A percentile compares a stretch with the other conserved stretches of the same genome.
Conservation (phyloP, 2,329 filamentous ascomycete genomes). For the Coniosporium tulheliwenetii region DNA sequence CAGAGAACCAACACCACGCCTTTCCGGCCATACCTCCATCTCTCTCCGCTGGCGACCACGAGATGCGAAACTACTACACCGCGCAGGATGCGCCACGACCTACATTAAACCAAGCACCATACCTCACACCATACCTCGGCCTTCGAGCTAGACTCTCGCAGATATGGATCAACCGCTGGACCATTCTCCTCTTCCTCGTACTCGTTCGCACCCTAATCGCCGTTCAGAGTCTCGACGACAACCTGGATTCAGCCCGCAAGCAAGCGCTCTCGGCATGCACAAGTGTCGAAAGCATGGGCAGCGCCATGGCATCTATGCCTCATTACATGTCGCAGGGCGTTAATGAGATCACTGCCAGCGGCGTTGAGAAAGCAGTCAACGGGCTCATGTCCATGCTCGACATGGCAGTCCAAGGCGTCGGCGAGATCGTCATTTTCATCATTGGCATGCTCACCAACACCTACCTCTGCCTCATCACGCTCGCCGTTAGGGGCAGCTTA, state of each 20-base stretch:
- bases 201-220: constrained; percentile 69
- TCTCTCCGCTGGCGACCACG: constrained; percentile 45
- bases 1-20: constrained; percentile 36
- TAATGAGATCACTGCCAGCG: constrained; percentile 67
- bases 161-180: constrained; percentile 97
- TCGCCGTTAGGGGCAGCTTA: constrained; percentile 65
- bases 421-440: constrained; percentile 78
- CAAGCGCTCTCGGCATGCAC: constrained; percentile 83
- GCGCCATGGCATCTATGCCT: constrained; percentile 94
- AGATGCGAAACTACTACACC: constrained; percentile 45
- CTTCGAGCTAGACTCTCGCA: constrained; percentile 82
- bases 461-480: constrained; percentile 76
- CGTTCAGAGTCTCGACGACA: constrained; percentile 53
- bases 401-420: constrained; percentile 66
- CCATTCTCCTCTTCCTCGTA: constrained; percentile 72
- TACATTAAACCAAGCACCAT: constrained; percentile 46
- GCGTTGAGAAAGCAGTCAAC: constrained; percentile 65
- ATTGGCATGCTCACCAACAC: constrained; percentile 85
- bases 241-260: constrained; percentile 58
- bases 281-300: constrained; percentile 83
- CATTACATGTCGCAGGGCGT: constrained; percentile 83
- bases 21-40: constrained; percentile 40
- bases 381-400: constrained; percentile 67
- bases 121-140: constrained; percentile 81
- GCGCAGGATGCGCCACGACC: constrained; percentile 39